Evolutionary conservation across 257 asterid genomes (phyloP).

Genomic region (Fraxinus anomala): DNA sequence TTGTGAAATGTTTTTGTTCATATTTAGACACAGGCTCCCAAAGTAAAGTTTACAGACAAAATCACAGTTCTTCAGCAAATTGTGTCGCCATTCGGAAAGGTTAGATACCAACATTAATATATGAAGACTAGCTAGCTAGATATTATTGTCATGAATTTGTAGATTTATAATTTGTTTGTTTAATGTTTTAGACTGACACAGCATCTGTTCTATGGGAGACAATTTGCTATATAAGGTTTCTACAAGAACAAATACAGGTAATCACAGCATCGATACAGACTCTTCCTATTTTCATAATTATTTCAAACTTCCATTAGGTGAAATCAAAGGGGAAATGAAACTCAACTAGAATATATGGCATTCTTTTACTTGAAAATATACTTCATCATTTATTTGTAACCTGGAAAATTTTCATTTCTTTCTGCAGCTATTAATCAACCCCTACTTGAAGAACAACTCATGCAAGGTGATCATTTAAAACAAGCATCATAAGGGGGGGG

Average conservation of each 20-base stretch:
- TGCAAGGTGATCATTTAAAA: conserved; percentile 22
- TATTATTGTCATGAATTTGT: background rate
- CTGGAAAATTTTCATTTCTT: background rate
- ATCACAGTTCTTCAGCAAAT: conserved; percentile 41
- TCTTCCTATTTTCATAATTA: background rate
- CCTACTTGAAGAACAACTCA: conserved; percentile 32
- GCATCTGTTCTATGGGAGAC: conserved; percentile 43
- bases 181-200: conserved; percentile 32
- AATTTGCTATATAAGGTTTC: conserved; percentile 34
- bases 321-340: no score
- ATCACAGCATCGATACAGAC: background rate
- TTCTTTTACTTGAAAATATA: no score
- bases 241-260: conserved; percentile 39
- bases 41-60: conserved; percentile 34
- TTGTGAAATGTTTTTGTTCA: background rate
- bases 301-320: no score
- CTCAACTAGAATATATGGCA: no score
- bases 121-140: background rate
- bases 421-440: conserved; percentile 32
- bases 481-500: background rate
- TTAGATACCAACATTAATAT: background rate
- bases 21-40: conserved; percentile 31
- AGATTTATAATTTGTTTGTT: background rate
- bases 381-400: background rate
- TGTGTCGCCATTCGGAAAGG: conserved; percentile 47